Percentiles rank a stretch among this genome's conserved stretches.
Evolutionary conservation across 106 monocot genomes (phyloP).

Genomic region (Dioscorea alata): DNA sequence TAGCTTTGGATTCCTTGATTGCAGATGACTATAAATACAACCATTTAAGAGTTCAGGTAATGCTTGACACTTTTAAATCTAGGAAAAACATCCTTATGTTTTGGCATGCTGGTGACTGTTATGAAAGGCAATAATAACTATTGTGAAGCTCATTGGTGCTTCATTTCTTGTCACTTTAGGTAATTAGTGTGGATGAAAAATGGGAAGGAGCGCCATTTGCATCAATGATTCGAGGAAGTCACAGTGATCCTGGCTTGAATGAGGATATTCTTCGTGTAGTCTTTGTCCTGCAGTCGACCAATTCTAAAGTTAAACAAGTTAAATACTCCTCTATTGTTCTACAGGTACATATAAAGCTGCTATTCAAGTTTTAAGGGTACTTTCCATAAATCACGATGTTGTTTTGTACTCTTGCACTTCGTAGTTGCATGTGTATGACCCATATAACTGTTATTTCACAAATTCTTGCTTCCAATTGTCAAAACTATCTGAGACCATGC

Average conservation of each 20-base stretch:
- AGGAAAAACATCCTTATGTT: not conserved
- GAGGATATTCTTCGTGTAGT: constrained; percentile 45
- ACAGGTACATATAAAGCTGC: constrained; percentile 43
- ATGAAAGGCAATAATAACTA: not conserved
- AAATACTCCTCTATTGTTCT: constrained; percentile 66
- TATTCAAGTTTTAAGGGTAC: too few relatives aligned
- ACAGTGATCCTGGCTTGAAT: constrained; percentile 34
- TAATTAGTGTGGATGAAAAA: constrained; percentile 75
- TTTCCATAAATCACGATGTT: too few relatives aligned
- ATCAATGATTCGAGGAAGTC: constrained; percentile 67
- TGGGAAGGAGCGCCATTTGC: constrained; percentile 90
- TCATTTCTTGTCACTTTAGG: constrained; percentile 32
- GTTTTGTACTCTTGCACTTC: too few relatives aligned
- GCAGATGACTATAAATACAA: constrained; percentile 40
- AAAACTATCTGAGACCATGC: too few relatives aligned
- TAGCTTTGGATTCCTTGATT: constrained; percentile 40
- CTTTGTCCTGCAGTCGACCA: constrained; percentile 35
- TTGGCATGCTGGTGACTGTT: not conserved
- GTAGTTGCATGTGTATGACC: too few relatives aligned
- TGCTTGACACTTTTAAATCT: not conserved
- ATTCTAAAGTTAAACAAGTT: constrained; percentile 58
- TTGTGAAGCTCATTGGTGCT: not conserved
- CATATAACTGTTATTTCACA: too few relatives aligned
- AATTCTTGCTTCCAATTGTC: too few relatives aligned
- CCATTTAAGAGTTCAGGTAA: constrained; percentile 49